phyloP scores from a whole-genome alignment of 2,329 filamentous ascomycete species.

The Alternaria sp. region DNA sequence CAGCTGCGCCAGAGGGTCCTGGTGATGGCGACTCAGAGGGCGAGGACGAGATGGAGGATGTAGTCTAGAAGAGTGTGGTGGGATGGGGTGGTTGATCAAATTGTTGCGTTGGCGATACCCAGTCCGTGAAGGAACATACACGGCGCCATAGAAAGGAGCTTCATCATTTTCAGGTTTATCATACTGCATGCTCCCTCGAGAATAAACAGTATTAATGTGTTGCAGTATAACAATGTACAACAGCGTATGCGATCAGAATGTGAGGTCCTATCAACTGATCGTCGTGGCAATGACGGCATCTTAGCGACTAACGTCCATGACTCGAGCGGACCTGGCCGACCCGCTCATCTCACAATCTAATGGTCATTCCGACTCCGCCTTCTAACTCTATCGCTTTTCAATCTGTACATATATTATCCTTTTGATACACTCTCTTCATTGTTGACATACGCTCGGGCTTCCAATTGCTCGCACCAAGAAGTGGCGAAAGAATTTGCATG shows the following conservation, averaged over 20 bases:
- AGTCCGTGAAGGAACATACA: neutral
- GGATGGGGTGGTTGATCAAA: neutral
- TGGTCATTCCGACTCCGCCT: neutral
- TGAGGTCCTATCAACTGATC: neutral
- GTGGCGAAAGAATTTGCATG: neutral
- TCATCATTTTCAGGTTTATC: neutral
- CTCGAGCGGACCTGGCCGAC: neutral
- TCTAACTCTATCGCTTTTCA: neutral
- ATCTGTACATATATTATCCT: neutral
- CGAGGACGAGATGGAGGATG: conserved; percentile 79
- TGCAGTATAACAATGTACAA: neutral
- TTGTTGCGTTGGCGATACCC: conserved; percentile 8
- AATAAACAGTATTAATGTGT: neutral
- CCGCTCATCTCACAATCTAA: neutral
- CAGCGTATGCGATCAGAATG: neutral
- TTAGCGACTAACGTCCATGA: neutral
- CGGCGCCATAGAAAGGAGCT: neutral
- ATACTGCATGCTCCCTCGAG: neutral
- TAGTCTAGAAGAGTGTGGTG: conserved; percentile 46
- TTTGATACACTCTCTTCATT: neutral
- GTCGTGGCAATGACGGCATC: conserved; percentile 4
- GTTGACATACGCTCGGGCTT: neutral
- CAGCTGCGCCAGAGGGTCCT: conserved; percentile 37
- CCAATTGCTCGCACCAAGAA: neutral
- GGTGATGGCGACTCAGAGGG: conserved; percentile 72